Percentiles rank a stretch among this genome's conserved stretches.
These are phyloP conservation scores for Ulmus americana DNA, from an alignment of 331 rosid species.

Conservation along the genomic window DNA sequence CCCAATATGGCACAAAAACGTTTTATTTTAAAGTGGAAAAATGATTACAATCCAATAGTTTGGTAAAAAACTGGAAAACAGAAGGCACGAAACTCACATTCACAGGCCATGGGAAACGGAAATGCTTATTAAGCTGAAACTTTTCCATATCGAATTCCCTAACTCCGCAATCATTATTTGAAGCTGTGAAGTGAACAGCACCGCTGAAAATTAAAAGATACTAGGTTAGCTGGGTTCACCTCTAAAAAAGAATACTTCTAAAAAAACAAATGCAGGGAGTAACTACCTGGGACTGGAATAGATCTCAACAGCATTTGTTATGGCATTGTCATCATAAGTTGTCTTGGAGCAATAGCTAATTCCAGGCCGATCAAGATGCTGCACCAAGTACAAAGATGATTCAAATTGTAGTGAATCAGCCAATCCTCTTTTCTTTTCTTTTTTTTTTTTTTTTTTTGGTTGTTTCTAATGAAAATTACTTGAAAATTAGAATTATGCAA, in stretches of 20 bases:
- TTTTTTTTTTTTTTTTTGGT: no score
- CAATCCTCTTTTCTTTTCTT: no score
- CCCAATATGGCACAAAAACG: no score
- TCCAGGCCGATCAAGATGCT: slow-evolving; percentile 79
- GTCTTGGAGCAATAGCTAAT: slow-evolving; percentile 76
- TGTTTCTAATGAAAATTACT: no score
- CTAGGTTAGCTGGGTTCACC: slow-evolving; percentile 9
- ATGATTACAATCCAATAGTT: neutral
- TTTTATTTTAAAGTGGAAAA: neutral
- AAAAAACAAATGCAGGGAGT: neutral
- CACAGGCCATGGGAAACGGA: slow-evolving; percentile 72
- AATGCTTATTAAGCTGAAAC: slow-evolving; percentile 72
- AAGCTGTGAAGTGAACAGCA: slow-evolving; percentile 83
- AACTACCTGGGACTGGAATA: slow-evolving; percentile 56
- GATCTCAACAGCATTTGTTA: slow-evolving; percentile 81
- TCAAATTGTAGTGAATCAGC: no score
- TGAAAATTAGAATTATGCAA: neutral
- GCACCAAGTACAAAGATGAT: slow-evolving; percentile 21
- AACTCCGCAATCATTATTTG: slow-evolving; percentile 75
- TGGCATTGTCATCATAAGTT: slow-evolving; percentile 76
- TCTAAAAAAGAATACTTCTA: neutral
- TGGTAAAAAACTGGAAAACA: neutral
- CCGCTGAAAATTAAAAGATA: slow-evolving; percentile 41
- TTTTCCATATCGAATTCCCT: slow-evolving; percentile 84
- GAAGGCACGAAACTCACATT: slow-evolving; percentile 43